These are phyloP conservation scores for Tetracladium maxilliforme DNA, from an alignment of 2,329 filamentous ascomycete species.

Conservation along the genomic window DNA sequence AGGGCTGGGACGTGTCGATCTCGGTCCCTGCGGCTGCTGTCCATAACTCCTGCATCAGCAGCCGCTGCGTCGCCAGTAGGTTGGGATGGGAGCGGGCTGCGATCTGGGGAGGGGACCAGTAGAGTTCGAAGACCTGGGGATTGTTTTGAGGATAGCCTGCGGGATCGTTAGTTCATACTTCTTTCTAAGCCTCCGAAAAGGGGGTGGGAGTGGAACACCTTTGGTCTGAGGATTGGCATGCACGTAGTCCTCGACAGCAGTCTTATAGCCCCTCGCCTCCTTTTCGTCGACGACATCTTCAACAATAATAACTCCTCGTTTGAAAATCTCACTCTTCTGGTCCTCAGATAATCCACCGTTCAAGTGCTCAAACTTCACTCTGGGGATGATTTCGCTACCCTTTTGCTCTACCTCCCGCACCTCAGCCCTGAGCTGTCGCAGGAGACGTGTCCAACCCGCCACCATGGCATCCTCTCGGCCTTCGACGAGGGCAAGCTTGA, in stretches of 20 bases:
- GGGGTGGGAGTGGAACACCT: conserved; percentile 7
- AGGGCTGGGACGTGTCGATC: conserved; percentile 36
- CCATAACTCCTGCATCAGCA: conserved; percentile 49
- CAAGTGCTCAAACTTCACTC: conserved; percentile 30
- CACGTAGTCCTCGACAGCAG: conserved; percentile 49
- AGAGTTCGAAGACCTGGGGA: conserved; percentile 61
- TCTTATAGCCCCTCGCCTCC: conserved; percentile 51
- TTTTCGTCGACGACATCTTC: conserved; percentile 47
- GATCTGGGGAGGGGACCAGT: conserved; percentile 58
- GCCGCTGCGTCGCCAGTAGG: conserved; percentile 42
- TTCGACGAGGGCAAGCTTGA: conserved; percentile 36
- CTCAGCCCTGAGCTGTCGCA: conserved; percentile 27
- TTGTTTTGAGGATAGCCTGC: conserved; percentile 48
- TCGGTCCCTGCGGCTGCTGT: conserved; percentile 22
- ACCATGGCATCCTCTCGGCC: conserved; percentile 31
- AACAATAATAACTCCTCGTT: conserved; percentile 30
- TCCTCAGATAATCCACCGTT: conserved; percentile 7
- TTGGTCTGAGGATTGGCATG: conserved; percentile 43
- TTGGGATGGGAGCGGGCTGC: conserved; percentile 52
- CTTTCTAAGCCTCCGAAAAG: neutral
- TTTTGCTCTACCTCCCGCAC: conserved; percentile 27
- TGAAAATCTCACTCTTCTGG: conserved; percentile 6
- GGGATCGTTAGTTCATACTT: neutral
- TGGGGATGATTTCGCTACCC: conserved; percentile 34
- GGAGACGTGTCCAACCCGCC: conserved; percentile 31